Evolutionary conservation across 495 filamentous ascomycete species (phyloP), one percentile per base, ranked within the genome.

Genomic region (Echria macrotheca): DNA sequence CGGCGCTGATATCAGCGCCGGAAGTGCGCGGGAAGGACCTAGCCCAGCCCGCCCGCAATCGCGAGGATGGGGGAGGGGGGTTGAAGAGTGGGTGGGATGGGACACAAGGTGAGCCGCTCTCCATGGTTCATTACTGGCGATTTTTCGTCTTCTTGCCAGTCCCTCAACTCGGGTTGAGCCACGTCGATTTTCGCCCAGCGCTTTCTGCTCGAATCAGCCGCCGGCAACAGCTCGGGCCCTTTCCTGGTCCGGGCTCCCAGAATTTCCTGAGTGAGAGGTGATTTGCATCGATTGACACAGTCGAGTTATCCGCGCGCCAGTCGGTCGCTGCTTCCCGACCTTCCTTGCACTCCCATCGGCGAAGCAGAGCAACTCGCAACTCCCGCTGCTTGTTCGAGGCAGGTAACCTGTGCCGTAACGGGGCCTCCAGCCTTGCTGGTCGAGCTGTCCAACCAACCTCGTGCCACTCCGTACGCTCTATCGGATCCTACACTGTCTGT

Each of bases 231-330:
- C 44, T 47, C 44, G 35, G 35, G 19, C 45, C 33, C n/a, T 26
- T 22, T 24, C 21, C 46, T 48, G 46, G 46, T 21, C 46, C 46
- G 46, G 33, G 46, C 42, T 28, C 9, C 35, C 6, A 47, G 21
- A 46, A 28, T 17, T 46, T n/a, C n/a, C 32, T 44, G 12, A 39
- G 33, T 19, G 22, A 26, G 33, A 41, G 15, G 31, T 12, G 22
- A 14, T 37, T 36, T 26, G 45, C 17, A 21, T 22, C 3, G 19
- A 38, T 38, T 48, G 35, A 33, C 6, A 40, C 46, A 23, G 33
- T 24, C 25, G n/a, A n/a, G 7, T 24, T 52, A 52, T 52, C 49
- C 49, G 49, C 49, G 49, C 49, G 49, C 49, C 49, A 52, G 49
- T 31, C 42, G 42, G 28, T 41, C 32, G 23, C 4, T n/a, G n/a